Evolutionary conservation across 73 alveolate genomes (phyloP).

Genomic region (Durusdinium trenchii): DNA sequence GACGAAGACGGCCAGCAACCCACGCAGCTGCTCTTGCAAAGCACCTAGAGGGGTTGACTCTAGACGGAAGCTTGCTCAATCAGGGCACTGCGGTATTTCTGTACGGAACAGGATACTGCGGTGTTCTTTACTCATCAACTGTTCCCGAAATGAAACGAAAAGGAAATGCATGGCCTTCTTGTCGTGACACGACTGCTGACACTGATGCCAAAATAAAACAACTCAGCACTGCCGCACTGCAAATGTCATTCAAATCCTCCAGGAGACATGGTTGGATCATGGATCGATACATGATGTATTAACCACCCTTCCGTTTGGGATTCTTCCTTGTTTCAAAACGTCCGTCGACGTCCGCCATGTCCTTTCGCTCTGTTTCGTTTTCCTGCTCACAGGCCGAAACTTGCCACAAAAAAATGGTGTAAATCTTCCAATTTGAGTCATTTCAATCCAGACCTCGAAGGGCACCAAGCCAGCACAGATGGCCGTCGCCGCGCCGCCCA

Average conservation of each 20-base stretch:
- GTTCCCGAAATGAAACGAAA: too few species aligned
- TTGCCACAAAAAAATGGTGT: not conserved
- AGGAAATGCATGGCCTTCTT: conserved; percentile 19
- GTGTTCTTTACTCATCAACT: not conserved
- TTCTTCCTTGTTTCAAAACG: too few species aligned
- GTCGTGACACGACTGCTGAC: conserved; percentile 86
- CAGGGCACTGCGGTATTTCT: not conserved
- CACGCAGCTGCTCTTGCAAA: conserved; percentile 17
- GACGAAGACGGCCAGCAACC: conserved; percentile 29
- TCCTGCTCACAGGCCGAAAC: not conserved
- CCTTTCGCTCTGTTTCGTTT: too few species aligned
- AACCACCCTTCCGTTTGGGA: too few species aligned
- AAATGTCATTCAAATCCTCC: conserved; percentile 76
- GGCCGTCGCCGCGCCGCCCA: conserved; percentile 79
- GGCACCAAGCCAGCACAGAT: conserved; percentile 77
- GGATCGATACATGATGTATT: too few species aligned
- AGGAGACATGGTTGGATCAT: not conserved
- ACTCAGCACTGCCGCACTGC: conserved; percentile 88
- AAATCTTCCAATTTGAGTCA: not conserved
- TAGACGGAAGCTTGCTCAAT: not conserved
- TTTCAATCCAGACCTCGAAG: conserved; percentile 24
- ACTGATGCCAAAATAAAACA: conserved; percentile 83
- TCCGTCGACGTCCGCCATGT: too few species aligned
- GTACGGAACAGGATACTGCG: not conserved
- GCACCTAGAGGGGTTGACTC: not conserved